Base-by-base conservation (phyloP, 129 eudicot species). In the Lactuca sativa region DNA sequence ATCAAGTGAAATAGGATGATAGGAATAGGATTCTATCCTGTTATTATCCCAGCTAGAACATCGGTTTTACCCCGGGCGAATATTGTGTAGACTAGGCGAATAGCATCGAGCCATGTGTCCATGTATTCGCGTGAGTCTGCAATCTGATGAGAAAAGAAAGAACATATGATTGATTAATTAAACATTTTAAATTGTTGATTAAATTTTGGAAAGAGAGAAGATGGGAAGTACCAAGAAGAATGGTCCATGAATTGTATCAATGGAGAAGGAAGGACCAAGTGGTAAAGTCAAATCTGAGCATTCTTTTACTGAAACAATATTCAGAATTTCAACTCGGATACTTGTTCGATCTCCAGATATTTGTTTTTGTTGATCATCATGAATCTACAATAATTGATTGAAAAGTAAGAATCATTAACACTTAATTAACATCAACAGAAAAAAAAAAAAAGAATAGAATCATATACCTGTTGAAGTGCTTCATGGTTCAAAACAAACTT, bases 281-380 rank as follows among this genome's bases (percentile, higher is more conserved):
- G 98, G 98, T 75, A 92, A 85, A 14, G 95, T 89, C 73, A 92
- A 84, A 83, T 92, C 98, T 73, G 96, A 87, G 83, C 95, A 92
- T 37, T 90, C 82, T 66, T 85, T 82, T 52, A 89, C 87, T 17
- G 92, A 92, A 36, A 85, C 76, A 63, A 92, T 83, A 80, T 89
- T 85, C 30, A 77, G 76, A 67, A 92, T 73, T 60, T 82, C 82
- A 36, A 88, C 81, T 80, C 73, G 79, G 61, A 88, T 77, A 7
- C 72, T 72, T 78, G 87, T 68, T 77, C 57, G 82, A 51, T 90
- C 86, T 31, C 77, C 83, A 10, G 82, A 69, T 34, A 63, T 61
- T 17, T 65, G 62, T 78, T 84, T 83, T 64, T 78, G 85, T 44
- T 88, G 87, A 57, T 70, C 78, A 73, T 73, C 80, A 38, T 71